Base-by-base conservation (phyloP, 2,329 filamentous ascomycete species). In the Neopestalotiopsis rosae region DNA sequence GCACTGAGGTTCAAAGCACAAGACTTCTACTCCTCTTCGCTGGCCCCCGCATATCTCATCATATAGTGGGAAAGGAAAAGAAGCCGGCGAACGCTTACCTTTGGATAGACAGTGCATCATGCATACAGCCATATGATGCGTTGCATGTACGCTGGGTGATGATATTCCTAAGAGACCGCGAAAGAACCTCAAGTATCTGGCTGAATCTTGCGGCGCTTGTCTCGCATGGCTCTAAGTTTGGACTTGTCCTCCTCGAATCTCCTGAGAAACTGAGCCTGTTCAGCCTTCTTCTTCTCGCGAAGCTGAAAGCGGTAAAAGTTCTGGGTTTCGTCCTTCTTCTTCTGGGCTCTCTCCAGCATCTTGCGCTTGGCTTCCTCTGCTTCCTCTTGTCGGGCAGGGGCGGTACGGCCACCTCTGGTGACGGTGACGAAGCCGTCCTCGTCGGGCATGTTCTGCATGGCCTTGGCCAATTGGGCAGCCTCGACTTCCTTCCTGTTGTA, bases 341-440 rank as follows among this genome's bases (percentile, higher is more conserved):
- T 84, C 77, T 89, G 85, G 74, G 86, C 85, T 80, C 90, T 88
- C 81, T 92, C 89, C 78, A 89, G 83, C 83, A 90, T 87, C 82
- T 85, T 87, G 76, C 81, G 81, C 72, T 81, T 83, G 67, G 85
- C 86, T 73, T 89, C 88, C 76, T 90, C 88, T 17, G 90, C 89
- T 74, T 92, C 94, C 73, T 91, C 91, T 71, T 90, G 87, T 67
- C 91, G 88, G 1, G 93, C 94, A 1, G 93, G 90, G n/a, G 91
- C 92, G 6, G 86, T 86, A 69, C 91, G 85, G 52, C 93, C 92
- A 32, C 94, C 94, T 67, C 93, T 88, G 1, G 91, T 92, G 30
- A 99, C 96, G 3, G 95, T 98, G 63, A 98, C 88, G 79, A 99
- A 99, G 1, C 96, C 96, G 79, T 99, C 96, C 76, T 94, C 95